Evolutionary conservation across 208 protist species (phyloP).

Genomic region (Acanthamoeba triangularis): DNA sequence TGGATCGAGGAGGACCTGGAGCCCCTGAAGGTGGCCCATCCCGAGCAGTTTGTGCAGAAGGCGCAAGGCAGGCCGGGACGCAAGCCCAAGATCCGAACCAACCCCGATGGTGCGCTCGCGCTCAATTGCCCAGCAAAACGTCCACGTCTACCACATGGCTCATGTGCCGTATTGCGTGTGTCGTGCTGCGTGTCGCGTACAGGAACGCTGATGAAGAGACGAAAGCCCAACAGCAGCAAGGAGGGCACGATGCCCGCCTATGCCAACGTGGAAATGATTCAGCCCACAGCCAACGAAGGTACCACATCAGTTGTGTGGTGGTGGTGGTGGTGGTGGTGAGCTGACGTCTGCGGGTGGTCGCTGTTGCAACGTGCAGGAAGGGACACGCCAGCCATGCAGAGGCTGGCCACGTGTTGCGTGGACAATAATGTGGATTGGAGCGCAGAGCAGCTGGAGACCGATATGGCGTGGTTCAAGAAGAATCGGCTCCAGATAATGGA

Average conservation of each 20-base stretch:
- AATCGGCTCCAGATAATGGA: slow-evolving; percentile 81
- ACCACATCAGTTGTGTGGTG: not conserved
- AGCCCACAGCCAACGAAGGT: slow-evolving; percentile 33
- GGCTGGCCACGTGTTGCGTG: slow-evolving; percentile 76
- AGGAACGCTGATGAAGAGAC: slow-evolving; percentile 73
- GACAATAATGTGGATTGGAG: slow-evolving; percentile 78
- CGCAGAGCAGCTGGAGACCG: slow-evolving; percentile 20
- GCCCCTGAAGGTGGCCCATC: not conserved
- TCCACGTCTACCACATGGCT: not conserved
- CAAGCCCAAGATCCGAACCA: slow-evolving; percentile 37
- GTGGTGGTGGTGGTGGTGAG: too few species aligned
- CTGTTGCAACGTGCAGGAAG: not conserved
- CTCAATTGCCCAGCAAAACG: not conserved
- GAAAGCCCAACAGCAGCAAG: slow-evolving; percentile 82
- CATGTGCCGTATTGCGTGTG: not conserved
- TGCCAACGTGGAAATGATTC: slow-evolving; percentile 81
- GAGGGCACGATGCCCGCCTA: slow-evolving; percentile 80
- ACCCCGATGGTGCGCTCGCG: slow-evolving; percentile 17
- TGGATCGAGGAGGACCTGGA: slow-evolving; percentile 85
- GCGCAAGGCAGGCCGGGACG: slow-evolving; percentile 46
- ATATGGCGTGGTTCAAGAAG: slow-evolving; percentile 80
- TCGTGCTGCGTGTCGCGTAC: not conserved
- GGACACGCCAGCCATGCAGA: not conserved
- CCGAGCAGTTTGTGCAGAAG: slow-evolving; percentile 47
- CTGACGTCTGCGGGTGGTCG: too few species aligned